Percentiles rank a stretch among this genome's conserved stretches.
Conservation (phyloP, 176 grass and related monocot genomes). For the Calamus simplicifolius region DNA sequence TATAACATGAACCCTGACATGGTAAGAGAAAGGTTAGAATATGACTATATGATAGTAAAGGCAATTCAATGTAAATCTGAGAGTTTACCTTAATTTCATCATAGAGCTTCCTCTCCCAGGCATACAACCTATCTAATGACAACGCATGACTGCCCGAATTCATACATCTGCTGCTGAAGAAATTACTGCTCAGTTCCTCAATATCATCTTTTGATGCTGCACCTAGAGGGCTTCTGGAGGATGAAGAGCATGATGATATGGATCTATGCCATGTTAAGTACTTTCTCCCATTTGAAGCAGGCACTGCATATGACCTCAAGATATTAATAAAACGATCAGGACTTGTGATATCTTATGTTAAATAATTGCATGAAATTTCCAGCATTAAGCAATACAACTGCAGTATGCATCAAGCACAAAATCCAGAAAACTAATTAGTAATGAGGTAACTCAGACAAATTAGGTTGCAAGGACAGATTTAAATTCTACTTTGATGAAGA, state of each 20-base stretch:
- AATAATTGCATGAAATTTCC: no score
- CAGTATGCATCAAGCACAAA: no score
- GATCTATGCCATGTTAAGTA: conserved; percentile 87
- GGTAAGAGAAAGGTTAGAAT: no score
- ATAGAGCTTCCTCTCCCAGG: conserved; percentile 97
- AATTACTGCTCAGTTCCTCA: conserved; percentile 54
- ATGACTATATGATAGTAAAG: no score
- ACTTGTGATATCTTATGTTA: no score
- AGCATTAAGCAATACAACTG: no score
- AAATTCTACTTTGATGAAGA: no score
- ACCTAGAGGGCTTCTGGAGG: conserved; percentile 71
- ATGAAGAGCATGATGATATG: conserved; percentile 81
- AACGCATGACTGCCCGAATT: conserved; percentile 94
- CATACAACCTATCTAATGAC: conserved; percentile 84
- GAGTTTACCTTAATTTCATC: conserved; percentile 92
- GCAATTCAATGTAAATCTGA: no score
- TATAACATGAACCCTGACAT: no score
- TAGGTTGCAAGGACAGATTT: no score
- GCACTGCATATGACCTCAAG: conserved; percentile 43
- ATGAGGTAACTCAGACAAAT: no score
- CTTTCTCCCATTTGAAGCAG: conserved; percentile 52
- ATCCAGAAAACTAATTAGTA: no score
- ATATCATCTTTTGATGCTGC: conserved; percentile 37
- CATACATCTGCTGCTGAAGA: conserved; percentile 69
- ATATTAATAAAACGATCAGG: conserved; percentile 1